Conservation (phyloP, 768 basidiomycete species). For the Asterophora lycoperdoides region DNA sequence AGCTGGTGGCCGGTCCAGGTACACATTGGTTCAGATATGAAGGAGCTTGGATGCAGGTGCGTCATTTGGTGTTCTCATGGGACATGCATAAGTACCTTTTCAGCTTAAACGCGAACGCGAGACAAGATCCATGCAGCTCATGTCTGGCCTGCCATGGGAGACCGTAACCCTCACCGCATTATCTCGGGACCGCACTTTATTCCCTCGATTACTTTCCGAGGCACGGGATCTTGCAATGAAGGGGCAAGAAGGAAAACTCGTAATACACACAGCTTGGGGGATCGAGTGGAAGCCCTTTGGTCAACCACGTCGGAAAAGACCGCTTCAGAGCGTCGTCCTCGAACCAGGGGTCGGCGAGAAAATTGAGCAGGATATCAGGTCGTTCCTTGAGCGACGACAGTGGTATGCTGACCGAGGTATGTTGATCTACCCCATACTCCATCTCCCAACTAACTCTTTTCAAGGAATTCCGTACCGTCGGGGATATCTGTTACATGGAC, state of each 20-base stretch:
- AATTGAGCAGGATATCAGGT: slow-evolving; percentile 75
- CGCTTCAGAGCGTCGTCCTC: slow-evolving; percentile 85
- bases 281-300: slow-evolving; percentile 97
- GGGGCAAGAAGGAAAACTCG: slow-evolving; percentile 88
- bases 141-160: slow-evolving; percentile 95
- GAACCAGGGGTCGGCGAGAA: slow-evolving; percentile 77
- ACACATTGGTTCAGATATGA: slow-evolving; percentile 88
- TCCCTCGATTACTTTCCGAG: slow-evolving; percentile 76
- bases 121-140: slow-evolving; percentile 85
- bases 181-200: slow-evolving; percentile 78
- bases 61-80: slow-evolving; percentile 6
- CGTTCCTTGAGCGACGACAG: slow-evolving; percentile 76
- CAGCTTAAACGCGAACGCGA: slow-evolving; percentile 95
- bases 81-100: slow-evolving; percentile 9
- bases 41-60: slow-evolving; percentile 94
- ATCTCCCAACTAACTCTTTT: slow-evolving; percentile 5
- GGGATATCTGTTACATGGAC: slow-evolving; percentile 92
- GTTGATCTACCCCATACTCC: slow-evolving; percentile 16
- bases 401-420: slow-evolving; percentile 97
- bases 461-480: slow-evolving; percentile 94
- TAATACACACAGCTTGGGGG: slow-evolving; percentile 96
- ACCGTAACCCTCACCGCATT: slow-evolving; percentile 92
- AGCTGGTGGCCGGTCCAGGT: slow-evolving; percentile 93
- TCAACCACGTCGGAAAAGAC: slow-evolving; percentile 80
- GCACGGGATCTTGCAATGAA: slow-evolving; percentile 86